Evolutionary conservation across 495 filamentous ascomycete genomes (phyloP).

Genomic region (Talaromyces thailandensis): DNA sequence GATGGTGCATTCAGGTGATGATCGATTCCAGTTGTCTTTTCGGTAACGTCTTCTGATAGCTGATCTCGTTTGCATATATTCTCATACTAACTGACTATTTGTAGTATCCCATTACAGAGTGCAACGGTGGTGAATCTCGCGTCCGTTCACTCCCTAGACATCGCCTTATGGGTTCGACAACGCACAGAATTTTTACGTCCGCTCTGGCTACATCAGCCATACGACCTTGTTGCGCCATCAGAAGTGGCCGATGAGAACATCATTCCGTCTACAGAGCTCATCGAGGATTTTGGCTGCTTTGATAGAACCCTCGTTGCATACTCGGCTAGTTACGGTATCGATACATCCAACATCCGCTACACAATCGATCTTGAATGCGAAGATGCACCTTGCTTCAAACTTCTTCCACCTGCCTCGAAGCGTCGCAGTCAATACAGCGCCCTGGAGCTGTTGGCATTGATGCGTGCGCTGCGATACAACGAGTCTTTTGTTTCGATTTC

Average conservation of each 20-base stretch:
- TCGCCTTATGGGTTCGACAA: constrained; percentile 64
- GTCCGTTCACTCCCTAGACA: constrained; percentile 66
- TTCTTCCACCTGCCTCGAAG: constrained; percentile 57
- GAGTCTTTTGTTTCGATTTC: constrained; percentile 82
- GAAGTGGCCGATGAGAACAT: constrained; percentile 52
- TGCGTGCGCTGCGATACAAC: constrained; percentile 85
- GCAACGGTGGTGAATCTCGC: constrained; percentile 63
- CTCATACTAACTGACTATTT: constrained; percentile 14
- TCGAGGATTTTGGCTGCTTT: constrained; percentile 72
- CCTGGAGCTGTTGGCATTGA: constrained; percentile 73
- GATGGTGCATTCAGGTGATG: constrained; percentile 61
- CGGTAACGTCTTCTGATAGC: constrained; percentile 39
- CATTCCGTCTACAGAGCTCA: constrained; percentile 50
- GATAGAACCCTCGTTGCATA: constrained; percentile 81
- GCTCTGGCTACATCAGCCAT: constrained; percentile 66
- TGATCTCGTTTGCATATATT: neutral
- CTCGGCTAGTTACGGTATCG: constrained; percentile 66
- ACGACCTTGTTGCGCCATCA: constrained; percentile 53
- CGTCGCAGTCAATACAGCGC: constrained; percentile 51
- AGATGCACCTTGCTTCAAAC: constrained; percentile 72
- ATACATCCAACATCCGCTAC: constrained; percentile 67
- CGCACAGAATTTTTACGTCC: constrained; percentile 74
- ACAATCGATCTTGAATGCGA: constrained; percentile 66
- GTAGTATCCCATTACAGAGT: constrained; percentile 55
- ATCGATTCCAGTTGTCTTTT: constrained; percentile 80